Evolutionary conservation across 352 stramenopile species (phyloP).

Genomic region (Discostella stelligera): DNA sequence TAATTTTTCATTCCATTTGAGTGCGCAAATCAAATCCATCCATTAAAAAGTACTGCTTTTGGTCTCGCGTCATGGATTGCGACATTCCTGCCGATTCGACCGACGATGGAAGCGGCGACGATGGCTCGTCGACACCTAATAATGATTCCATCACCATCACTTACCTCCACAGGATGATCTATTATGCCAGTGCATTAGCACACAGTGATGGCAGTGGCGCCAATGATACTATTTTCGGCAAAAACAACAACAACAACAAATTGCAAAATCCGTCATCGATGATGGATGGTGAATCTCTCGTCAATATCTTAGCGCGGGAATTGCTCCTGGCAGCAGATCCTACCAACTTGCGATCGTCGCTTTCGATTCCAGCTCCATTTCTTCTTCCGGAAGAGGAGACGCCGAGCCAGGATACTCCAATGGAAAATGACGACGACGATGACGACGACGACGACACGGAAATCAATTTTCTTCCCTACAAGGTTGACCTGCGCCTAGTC

Average conservation of each 20-base stretch:
- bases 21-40: too few relatives aligned
- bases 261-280: background rate
- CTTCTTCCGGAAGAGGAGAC: conserved; percentile 32
- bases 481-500: conserved; percentile 27
- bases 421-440: conserved; percentile 19
- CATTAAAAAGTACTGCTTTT: background rate
- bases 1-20: too few relatives aligned
- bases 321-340: conserved; percentile 46
- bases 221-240: background rate
- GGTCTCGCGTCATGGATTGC: background rate
- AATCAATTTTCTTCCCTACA: conserved; percentile 39
- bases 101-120: too few relatives aligned
- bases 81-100: background rate
- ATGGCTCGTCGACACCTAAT: background rate
- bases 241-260: conserved; percentile 1
- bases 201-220: background rate
- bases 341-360: conserved; percentile 39
- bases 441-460: conserved; percentile 31
- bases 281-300: conserved; percentile 44
- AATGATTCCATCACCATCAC: conserved; percentile 28
- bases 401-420: background rate
- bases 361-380: conserved; percentile 29
- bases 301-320: conserved; percentile 34
- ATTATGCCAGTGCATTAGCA: conserved; percentile 42
- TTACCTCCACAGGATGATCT: conserved; percentile 53